Base-by-base conservation (phyloP, 345 rosid species). In the Populus simonii region DNA sequence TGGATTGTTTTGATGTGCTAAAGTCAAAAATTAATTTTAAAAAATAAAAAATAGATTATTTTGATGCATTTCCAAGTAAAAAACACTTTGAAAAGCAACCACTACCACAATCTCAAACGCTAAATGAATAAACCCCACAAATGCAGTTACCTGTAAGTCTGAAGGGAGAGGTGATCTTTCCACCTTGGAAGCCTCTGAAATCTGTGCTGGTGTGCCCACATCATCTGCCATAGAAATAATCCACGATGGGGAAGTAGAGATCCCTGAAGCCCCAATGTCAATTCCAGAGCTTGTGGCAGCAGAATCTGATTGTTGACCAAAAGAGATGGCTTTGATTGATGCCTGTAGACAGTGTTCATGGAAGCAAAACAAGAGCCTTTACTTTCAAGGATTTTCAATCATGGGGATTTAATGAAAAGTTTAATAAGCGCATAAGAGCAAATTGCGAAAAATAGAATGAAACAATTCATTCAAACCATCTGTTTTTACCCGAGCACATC, bases 131-230 rank as follows among this genome's bases (percentile, higher is more conserved):
- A 72, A 25, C n/a, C 36, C 2, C 5, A 1, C 36, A 35, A 12
- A 10, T 12, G 47, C 43, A 1, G n/a, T 57, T 36, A 72, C 75
- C 75, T 35, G 31, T 31, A 57, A 55, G 16, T 57, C 66, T 13
- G 43, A 33, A 57, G 75, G 66, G 47, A 72, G 66, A n/a, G 66
- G 75, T 25, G 59, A 74, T n/a, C 76, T 68, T 27, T 74, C 57
- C 18, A 16, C 53, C 23, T 61, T 17, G 18, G 76, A 38, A 61
- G 17, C 69, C 53, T 61, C 62, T 0, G 67, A 59, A 73, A 59
- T 20, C 22, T 22, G 36, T n/a, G 59, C 33, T n/a, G 17, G 68
- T 38, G 7, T 8, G 20, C 55, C 66, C n/a, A 39, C 67, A 57
- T 73, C 66, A 55, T 73, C 76, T 36, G 25, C 76, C 76, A 36